Evolutionary conservation across 129 eudicot species (phyloP), one percentile per base, ranked within the genome.

Genomic region (Lactuca saligna): DNA sequence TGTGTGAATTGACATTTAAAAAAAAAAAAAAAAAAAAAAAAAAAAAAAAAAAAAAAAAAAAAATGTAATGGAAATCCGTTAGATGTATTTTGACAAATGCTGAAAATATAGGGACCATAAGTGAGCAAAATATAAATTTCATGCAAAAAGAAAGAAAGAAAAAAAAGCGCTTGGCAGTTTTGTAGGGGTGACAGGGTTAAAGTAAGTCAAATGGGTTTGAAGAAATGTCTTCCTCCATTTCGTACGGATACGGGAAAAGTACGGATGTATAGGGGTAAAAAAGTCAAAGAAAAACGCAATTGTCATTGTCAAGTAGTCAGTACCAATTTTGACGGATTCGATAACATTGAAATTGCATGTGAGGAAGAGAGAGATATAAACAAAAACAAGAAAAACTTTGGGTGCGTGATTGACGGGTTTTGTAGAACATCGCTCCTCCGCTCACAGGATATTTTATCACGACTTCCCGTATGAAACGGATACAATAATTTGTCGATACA

Each of bases 341-440:
- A 53, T 59, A n/a, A n/a, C 51, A 46, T 6, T 10, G 15, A 12
- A 46, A 46, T 31, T n/a, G 57, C 75, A 70, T 70, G 75, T 70
- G 75, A 70, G 37, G 20, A 57, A 39, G 15, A 41, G 42, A 55
- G 29, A 25, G 29, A 25, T 25, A 25, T 25, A 25, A 25, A 25
- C 2, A 39, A 17, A 35, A 35, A 54, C 39, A 54, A 54, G 3
- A 32, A 11, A 69, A 57, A 25, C 34, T 32, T 20, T 15, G 56
- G 57, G 66, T 32, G 66, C 75, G 66, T 70, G 44, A 70, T 70
- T 70, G 66, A 57, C 75, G 75, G 75, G 37, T 70, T 46, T 32
- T 6, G 2, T 15, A 33, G 4, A 57, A 39, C 33, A 54, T 15
- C 9, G n/a, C 16, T 35, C 31, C 31, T 37, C 31, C 6, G 48